Evolutionary conservation across 768 basidiomycete genomes (phyloP), one percentile per base, ranked within the genome.

Genomic region (Hygrophorus russula): DNA sequence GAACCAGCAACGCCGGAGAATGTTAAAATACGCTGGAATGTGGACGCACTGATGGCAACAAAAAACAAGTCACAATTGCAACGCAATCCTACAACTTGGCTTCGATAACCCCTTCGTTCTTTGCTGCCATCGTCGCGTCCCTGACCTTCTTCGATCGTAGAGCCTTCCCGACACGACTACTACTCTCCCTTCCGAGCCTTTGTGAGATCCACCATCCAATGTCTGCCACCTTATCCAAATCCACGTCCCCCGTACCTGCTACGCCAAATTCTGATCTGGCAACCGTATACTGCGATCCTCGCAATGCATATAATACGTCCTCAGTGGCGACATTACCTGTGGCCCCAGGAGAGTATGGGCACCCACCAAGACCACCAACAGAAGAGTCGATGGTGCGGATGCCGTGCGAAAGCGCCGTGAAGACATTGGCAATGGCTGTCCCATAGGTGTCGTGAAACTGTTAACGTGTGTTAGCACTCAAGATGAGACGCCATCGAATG

Each of bases 301-400:
- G 73, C 6, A 98, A 70, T 0, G 86, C 83, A 49, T 96, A 91
- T 7, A 94, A 68, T 0, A 94, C 76, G 51, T 94, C 87, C 52
- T 98, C 93, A 0, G 94, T 97, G 0, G 90, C 82, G 13, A 96
- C 87, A 52, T 96, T 96, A 12, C 94, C 93, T 0, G 90, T 92
- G 11, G 93, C 92, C 4, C 92, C 92, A 2, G 93, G 94, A 1
- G 93, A 91, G 61, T 89, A 98, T 2, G 93, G 93, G 55, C 94
- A 97, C 13, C 93, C 91, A 2, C 94, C 93, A 1, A 97, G 77
- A 0, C 93, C 92, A 13, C 82, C 90, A 13, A 96, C 78, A 0
- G 84, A 80, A 1, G 85, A 69, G 55, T 86, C 93, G 34, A 98
- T 73, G 2, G 89, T 86, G 9, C 80, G 73, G 10, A 97, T 63